phyloP scores from a whole-genome alignment of 768 basidiomycete genomes.

The Pleurotus tuoliensis region DNA sequence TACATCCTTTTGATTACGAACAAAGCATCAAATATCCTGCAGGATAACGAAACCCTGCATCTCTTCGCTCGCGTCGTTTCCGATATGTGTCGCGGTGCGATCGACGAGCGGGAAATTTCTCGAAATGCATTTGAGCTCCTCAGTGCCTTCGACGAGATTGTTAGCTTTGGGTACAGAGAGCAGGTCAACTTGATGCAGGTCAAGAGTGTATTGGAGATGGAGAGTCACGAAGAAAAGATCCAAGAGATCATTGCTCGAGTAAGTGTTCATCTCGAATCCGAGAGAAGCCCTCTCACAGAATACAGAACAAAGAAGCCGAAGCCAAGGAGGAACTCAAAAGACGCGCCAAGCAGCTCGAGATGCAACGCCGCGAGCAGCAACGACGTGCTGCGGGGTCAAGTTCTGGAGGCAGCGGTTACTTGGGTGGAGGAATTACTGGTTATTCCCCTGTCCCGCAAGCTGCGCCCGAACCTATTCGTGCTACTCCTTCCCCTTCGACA shows the following conservation, averaged over 20 bases:
- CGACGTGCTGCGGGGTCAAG: conserved; percentile 56
- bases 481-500: conserved; percentile 33
- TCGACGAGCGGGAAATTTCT: conserved; percentile 83
- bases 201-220: conserved; percentile 79
- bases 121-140: conserved; percentile 91
- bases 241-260: conserved; percentile 97
- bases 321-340: conserved; percentile 99
- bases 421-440: conserved; percentile 65
- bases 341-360: conserved; percentile 95
- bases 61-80: conserved; percentile 93
- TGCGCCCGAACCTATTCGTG: conserved; percentile 40
- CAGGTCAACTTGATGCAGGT: conserved; percentile 78
- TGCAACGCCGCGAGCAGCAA: conserved; percentile 95
- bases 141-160: conserved; percentile 94
- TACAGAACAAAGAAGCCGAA: conserved; percentile 96
- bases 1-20: conserved; percentile 98
- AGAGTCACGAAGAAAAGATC: conserved; percentile 91
- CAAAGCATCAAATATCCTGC: conserved; percentile 97
- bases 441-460: conserved; percentile 67
- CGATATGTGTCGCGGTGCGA: conserved; percentile 77
- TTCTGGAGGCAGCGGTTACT: conserved; percentile 43
- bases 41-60: conserved; percentile 95
- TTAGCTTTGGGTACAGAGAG: conserved; percentile 84
- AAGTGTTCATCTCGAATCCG: conserved; percentile 21
- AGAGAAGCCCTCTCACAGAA: conserved; percentile 1